phyloP scores from a whole-genome alignment of 768 basidiomycete genomes.

The Auricularia cornea region DNA sequence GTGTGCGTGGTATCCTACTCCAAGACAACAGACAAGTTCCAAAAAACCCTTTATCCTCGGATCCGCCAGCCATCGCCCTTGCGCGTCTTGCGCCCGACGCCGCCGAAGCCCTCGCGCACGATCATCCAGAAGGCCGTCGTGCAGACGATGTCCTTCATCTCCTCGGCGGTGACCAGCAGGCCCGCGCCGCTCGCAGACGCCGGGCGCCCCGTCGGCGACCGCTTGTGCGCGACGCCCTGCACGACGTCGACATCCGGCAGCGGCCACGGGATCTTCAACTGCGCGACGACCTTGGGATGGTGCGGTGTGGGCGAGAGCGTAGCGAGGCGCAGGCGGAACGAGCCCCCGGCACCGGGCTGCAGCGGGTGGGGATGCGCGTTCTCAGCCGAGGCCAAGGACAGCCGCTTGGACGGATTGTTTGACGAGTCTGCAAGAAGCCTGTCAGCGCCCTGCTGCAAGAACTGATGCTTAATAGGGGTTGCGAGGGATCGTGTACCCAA shows the following conservation, averaged over 20 bases:
- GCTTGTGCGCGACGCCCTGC: slow-evolving; percentile 41
- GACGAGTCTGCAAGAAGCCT: background rate
- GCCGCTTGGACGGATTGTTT: background rate
- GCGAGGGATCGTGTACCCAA: no score
- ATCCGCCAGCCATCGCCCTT: slow-evolving; percentile 78
- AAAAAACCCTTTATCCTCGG: slow-evolving; percentile 32
- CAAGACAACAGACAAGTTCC: background rate
- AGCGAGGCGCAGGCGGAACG: slow-evolving; percentile 52
- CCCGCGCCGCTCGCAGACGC: slow-evolving; percentile 15
- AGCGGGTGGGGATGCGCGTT: slow-evolving; percentile 8
- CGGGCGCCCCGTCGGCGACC: slow-evolving; percentile 17
- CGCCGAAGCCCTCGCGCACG: slow-evolving; percentile 87
- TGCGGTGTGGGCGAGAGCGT: slow-evolving; percentile 89
- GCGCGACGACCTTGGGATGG: slow-evolving; percentile 88
- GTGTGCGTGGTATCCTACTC: background rate
- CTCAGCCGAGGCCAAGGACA: background rate
- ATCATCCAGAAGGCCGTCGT: slow-evolving; percentile 86
- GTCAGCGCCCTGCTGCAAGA: background rate
- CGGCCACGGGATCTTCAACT: slow-evolving; percentile 86
- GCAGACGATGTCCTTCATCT: slow-evolving; percentile 88
- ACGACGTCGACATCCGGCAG: slow-evolving; percentile 77
- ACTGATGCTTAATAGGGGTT: no score
- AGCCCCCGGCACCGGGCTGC: background rate
- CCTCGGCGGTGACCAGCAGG: slow-evolving; percentile 72
- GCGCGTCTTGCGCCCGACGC: slow-evolving; percentile 68